These are phyloP conservation scores for Diplodia corticola DNA, from an alignment of 2,329 filamentous ascomycete genomes.

Conservation along the genomic window DNA sequence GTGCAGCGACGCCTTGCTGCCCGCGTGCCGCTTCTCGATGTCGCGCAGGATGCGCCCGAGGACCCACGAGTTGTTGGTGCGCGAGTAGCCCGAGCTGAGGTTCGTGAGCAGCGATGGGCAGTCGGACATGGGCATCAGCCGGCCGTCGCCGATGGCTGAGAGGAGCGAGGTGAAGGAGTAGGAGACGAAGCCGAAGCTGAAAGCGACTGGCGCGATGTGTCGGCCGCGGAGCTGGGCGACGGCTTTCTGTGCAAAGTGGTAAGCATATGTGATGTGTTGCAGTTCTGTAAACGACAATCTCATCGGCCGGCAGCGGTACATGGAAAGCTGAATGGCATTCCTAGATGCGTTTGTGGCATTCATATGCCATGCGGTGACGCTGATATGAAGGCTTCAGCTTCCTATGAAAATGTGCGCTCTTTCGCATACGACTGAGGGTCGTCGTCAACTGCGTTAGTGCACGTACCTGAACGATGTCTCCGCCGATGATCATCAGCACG, in stretches of 20 bases:
- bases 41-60: slow-evolving; percentile 18
- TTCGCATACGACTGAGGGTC: not conserved
- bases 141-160: slow-evolving; percentile 15
- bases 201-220: not conserved
- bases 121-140: slow-evolving; percentile 16
- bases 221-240: not conserved
- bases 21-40: not conserved
- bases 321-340: no score
- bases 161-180: slow-evolving; percentile 13
- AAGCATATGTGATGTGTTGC: not conserved
- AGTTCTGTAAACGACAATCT: no score
- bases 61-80: slow-evolving; percentile 13
- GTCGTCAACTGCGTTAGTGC: not conserved
- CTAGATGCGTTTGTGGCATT: no score
- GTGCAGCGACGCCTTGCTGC: not conserved
- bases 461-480: not conserved
- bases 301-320: no score
- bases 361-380: no score
- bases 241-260: not conserved
- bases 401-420: not conserved
- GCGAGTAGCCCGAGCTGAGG: not conserved
- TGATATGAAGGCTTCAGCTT: no score
- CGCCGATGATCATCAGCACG: not conserved
- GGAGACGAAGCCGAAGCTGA: slow-evolving; percentile 19
- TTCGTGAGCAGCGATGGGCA: slow-evolving; percentile 6